phyloP scores from a whole-genome alignment of 2,329 filamentous ascomycete genomes.

The Ophiostoma sp. region DNA sequence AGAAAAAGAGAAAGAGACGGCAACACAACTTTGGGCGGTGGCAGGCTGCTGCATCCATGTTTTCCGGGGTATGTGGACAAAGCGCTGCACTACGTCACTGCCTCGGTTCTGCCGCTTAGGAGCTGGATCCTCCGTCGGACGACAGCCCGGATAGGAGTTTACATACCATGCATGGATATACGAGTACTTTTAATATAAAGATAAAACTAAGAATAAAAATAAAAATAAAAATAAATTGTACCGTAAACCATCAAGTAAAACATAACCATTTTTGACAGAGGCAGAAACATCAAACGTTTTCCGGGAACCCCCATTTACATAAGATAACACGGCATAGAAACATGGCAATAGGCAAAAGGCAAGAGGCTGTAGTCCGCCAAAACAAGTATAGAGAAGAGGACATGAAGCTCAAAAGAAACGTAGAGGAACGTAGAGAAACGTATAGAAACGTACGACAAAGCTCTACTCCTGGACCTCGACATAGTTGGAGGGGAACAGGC shows the following conservation, averaged over 20 bases:
- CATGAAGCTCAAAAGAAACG: background rate
- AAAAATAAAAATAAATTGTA: background rate
- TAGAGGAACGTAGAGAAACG: background rate
- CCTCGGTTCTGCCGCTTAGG: background rate
- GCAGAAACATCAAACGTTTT: background rate
- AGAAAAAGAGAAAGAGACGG: too few relatives aligned
- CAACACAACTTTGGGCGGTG: too few relatives aligned
- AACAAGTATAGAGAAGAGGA: background rate
- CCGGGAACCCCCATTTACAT: background rate
- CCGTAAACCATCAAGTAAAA: background rate
- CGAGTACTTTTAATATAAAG: too few relatives aligned
- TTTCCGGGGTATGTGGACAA: background rate
- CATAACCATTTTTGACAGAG: background rate
- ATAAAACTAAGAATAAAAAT: background rate
- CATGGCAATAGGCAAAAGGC: background rate
- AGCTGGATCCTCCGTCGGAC: background rate
- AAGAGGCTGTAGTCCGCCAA: slow-evolving; percentile 8
- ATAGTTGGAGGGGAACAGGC: slow-evolving; percentile 77
- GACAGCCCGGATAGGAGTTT: too few relatives aligned
- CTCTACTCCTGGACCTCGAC: slow-evolving; percentile 48
- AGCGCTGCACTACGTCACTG: background rate
- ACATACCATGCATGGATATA: too few relatives aligned
- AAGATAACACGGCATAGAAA: slow-evolving; percentile 3
- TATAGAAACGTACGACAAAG: background rate
- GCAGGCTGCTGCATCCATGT: too few relatives aligned